Base-by-base conservation (phyloP, 192 early-diverging fungal genomes). In the Radiomyces spectabilis region DNA sequence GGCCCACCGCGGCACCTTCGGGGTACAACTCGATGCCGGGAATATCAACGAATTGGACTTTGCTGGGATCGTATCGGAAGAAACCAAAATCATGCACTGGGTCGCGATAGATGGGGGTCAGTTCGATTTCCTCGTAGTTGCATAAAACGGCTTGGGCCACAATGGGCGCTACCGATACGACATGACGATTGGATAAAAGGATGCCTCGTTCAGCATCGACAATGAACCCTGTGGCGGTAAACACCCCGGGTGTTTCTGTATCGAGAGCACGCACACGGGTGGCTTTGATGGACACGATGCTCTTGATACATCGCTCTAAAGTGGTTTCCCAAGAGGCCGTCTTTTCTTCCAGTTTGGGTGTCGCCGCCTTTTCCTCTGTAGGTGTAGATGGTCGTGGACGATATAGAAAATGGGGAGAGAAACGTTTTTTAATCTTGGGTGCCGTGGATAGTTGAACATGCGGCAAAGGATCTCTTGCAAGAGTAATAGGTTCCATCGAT, bases 71-170 rank as follows among this genome's bases (percentile, higher is more conserved):
- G 41, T 84, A 91, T 52, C 77, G 69, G 37, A 38, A 63, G 42
- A 91, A 87, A 5, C 86, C 86, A 82, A 88, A 91, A 69, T 91
- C 88, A 57, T 91, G 88, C 38, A 90, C 74, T 0, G 88, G 88
- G 49, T 90, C 88, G 42, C 86, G 84, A 54, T 87, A 90, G 26
- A 90, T 79, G 12, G 84, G 81, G 15, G 71, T 68, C 25, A 87
- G 70, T 27, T 80, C 81, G 27, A 88, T 77, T 35, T 87, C 86
- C 59, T 90, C 86, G 44, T 85, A 81, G 53, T 90, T 82, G 56
- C 79, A 73, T 50, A 87, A 74, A n/a, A 85, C 61, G 15, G 81
- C 86, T 49, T 83, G 75, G 25, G 79, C 85, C 18, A 83, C 74
- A 50, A 85, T 80, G 2, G 88, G 88, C 0, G 80, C 82, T 7